Conservation (phyloP, 2,329 filamentous ascomycete genomes). For the Colletotrichum filicis region DNA sequence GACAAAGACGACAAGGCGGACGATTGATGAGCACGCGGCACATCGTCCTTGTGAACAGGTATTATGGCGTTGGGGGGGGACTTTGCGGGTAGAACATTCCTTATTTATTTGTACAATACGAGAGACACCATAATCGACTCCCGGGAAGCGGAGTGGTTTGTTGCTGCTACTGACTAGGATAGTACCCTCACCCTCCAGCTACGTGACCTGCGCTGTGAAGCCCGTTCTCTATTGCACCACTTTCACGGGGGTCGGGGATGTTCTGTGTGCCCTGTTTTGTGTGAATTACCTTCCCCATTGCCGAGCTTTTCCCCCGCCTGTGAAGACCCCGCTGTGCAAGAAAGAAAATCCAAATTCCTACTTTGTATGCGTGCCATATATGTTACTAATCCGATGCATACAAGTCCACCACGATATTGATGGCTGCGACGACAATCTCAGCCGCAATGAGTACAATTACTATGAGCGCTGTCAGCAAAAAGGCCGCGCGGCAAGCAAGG, state of each 20-base stretch:
- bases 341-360: background rate
- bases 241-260: slow-evolving; percentile 12
- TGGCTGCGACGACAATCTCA: slow-evolving; percentile 90
- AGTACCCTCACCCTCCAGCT: background rate
- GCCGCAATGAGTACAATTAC: slow-evolving; percentile 96
- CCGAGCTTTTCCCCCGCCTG: background rate
- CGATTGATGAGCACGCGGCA: slow-evolving; percentile 1
- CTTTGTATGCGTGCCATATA: background rate
- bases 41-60: background rate
- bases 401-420: slow-evolving; percentile 95
- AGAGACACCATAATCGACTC: slow-evolving; percentile 17
- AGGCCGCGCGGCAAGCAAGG: background rate
- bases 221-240: slow-evolving; percentile 19
- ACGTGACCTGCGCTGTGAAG: slow-evolving; percentile 24
- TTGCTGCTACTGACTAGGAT: background rate
- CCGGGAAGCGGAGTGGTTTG: background rate
- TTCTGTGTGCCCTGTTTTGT: slow-evolving; percentile 21
- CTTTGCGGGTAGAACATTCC: slow-evolving; percentile 23
- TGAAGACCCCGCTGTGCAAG: background rate
- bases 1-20: slow-evolving; percentile 33
- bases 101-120: slow-evolving; percentile 26
- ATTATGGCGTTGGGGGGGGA: slow-evolving; percentile 25
- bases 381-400: slow-evolving; percentile 64
- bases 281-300: slow-evolving; percentile 8
- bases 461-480: slow-evolving; percentile 47